These are phyloP conservation scores for Saturnispora sekii DNA, from an alignment of 805 yeast species.

Conservation along the genomic window DNA sequence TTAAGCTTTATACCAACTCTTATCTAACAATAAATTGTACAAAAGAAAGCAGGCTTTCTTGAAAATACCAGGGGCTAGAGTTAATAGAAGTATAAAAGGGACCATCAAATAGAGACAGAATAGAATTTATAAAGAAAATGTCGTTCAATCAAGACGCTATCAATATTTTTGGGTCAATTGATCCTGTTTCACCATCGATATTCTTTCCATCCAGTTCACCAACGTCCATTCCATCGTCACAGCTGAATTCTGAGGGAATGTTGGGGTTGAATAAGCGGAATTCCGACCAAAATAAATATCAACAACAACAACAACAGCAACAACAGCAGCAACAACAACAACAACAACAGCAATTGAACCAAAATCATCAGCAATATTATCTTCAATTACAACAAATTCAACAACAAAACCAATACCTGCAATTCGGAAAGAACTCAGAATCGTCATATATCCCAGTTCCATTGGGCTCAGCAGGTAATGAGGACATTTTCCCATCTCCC, in stretches of 20 bases:
- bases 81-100: too few relatives aligned
- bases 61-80: background rate
- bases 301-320: conserved; percentile 7
- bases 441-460: background rate
- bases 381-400: conserved; percentile 7
- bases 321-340: conserved; percentile 10
- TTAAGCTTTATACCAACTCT: too few relatives aligned
- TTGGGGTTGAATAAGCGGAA: too few relatives aligned
- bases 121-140: background rate
- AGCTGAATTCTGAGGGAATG: conserved; percentile 8
- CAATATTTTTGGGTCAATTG: conserved; percentile 2
- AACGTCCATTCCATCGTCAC: conserved; percentile 3
- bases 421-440: conserved; percentile 14
- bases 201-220: conserved; percentile 9
- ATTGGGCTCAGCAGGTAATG: conserved; percentile 5
- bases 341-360: conserved; percentile 7
- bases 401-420: conserved; percentile 1
- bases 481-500: conserved; percentile 20
- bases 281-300: conserved; percentile 3
- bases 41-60: too few relatives aligned
- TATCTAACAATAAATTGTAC: too few relatives aligned
- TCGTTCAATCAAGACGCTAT: conserved; percentile 6
- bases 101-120: background rate
- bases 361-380: conserved; percentile 8
- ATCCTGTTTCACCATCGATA: conserved; percentile 3